Evolutionary conservation across 2,329 filamentous ascomycete genomes (phyloP), one percentile per base, ranked within the genome.

Genomic region (Dactylellina leptospora): DNA sequence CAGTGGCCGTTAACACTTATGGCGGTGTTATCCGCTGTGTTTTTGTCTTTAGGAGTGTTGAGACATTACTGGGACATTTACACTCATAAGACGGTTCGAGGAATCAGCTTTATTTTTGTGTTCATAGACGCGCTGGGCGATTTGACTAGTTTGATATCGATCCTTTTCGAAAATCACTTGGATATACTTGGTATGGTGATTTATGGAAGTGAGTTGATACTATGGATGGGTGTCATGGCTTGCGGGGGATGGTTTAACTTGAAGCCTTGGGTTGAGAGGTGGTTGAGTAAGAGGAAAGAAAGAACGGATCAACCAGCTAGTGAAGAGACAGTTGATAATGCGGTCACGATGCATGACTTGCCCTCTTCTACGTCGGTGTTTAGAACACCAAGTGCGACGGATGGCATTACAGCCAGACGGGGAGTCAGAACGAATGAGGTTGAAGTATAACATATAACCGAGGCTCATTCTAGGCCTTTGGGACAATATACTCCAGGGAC

Each of bases 51-150:
- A 0, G 89, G 89, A 0, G 89, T 91, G 0, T 79, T 90, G 5
- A 81, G 85, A 1, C 88, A 91, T 77, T 91, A 90, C 75, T 85
- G 84, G 81, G 88, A 91, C 73, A 90, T 91, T 20, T 90, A 85
- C 76, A 77, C 82, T 1, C 84, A 89, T 74, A 83, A 85, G 4
- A 89, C 87, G 0, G 88, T 90, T 1, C 82, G 87, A 11, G 88
- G 88, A 5, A 90, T 91, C 38, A 90, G 87, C 0, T 90, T 91
- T 78, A 80, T 90, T 1, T 91, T 91, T 74, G 87, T 90, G 0
- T 86, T 82, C 1, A 88, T 91, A 44, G 88, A 91, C 78, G 88
- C 88, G 0, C 82, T 86, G 0, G 88, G 88, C 0, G 88, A 91
- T 77, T 77, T 91, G 2, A 87, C 87, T 59, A 90, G 87, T 0